Evolutionary conservation across 208 protist species (phyloP), one percentile per base, ranked within the genome.

Genomic region (Acanthamoeba quina): DNA sequence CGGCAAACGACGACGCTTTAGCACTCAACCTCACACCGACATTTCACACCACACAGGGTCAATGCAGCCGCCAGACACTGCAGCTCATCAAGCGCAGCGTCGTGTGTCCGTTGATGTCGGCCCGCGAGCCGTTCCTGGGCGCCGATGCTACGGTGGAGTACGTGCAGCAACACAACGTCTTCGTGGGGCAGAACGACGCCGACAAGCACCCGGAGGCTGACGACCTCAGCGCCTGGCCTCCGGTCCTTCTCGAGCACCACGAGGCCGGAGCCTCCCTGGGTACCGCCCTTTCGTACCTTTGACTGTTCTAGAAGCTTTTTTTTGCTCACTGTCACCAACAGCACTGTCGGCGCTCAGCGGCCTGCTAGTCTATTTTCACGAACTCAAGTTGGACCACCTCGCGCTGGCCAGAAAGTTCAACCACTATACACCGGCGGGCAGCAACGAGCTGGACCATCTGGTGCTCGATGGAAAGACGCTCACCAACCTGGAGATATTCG

Each of bases 401-500:
- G 68, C 68, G 2, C 34, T 62, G 26, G 44, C 54, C 10, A 52
- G 29, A 21, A 93, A 60, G 66, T 93, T 93, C 15, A 41, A 54
- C 37, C 34, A 17, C 68, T 93, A 93, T 29, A 56, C 34, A 2
- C 83, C 83, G 21, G 29, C 62, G n/a, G 83, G 62, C 47, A 54
- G 31, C 83, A 5, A 52, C 58, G 66, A 93, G 29, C 89, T 82
- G 11, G 93, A 94, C 6, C 64, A 94, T 21, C 31, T 97, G 9
- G 66, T 96, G 29, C 47, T 97, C 11, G 96, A 97, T 70, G 94
- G 94, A 3, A 94, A 96, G 72, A 94, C 96, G n/a, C 47, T 97
- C 1, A 80, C 62, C 2, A 97, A 97, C 56, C 44, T 97, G 2
- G 96, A 97, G 41, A 95, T 97, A 17, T 95, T 97, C 29, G 88